phyloP scores from a whole-genome alignment of 176 grass and related monocot species.

The Bolboschoenus planiculmis region DNA sequence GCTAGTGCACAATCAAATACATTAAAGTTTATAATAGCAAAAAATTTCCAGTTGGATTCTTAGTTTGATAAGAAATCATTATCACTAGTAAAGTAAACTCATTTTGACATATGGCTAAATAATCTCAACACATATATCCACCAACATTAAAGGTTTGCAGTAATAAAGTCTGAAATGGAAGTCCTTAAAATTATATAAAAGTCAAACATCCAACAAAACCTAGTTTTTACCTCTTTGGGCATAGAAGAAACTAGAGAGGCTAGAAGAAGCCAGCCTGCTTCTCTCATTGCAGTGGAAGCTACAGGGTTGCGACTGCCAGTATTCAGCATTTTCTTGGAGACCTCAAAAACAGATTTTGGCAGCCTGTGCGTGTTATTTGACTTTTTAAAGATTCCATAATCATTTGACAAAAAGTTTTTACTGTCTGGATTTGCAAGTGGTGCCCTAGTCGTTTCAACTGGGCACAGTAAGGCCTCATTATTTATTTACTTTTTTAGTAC shows the following conservation, averaged over 20 bases:
- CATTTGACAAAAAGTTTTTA: neutral
- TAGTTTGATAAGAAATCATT: neutral
- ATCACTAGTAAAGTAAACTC: neutral
- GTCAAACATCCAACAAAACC: neutral
- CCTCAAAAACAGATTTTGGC: slow-evolving; percentile 84
- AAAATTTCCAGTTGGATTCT: slow-evolving; percentile 7
- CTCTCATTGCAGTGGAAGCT: slow-evolving; percentile 65
- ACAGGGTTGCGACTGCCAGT: slow-evolving; percentile 70
- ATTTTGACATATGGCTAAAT: neutral
- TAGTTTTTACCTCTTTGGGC: slow-evolving; percentile 77
- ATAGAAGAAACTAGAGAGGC: slow-evolving; percentile 88
- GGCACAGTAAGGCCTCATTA: neutral
- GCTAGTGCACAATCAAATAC: neutral
- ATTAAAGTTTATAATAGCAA: neutral
- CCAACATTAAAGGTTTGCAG: neutral
- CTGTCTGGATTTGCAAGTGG: neutral
- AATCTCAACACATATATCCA: neutral
- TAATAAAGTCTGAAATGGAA: neutral
- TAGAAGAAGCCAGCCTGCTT: slow-evolving; percentile 93
- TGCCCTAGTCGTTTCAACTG: neutral
- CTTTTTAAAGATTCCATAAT: neutral
- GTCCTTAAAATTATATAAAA: slow-evolving; percentile 14
- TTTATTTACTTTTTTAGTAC: neutral
- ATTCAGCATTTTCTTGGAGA: slow-evolving; percentile 89
- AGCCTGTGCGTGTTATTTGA: slow-evolving; percentile 36